These are phyloP conservation scores for Tribonema minus DNA, from an alignment of 108 stramenopile species.

Conservation along the genomic window DNA sequence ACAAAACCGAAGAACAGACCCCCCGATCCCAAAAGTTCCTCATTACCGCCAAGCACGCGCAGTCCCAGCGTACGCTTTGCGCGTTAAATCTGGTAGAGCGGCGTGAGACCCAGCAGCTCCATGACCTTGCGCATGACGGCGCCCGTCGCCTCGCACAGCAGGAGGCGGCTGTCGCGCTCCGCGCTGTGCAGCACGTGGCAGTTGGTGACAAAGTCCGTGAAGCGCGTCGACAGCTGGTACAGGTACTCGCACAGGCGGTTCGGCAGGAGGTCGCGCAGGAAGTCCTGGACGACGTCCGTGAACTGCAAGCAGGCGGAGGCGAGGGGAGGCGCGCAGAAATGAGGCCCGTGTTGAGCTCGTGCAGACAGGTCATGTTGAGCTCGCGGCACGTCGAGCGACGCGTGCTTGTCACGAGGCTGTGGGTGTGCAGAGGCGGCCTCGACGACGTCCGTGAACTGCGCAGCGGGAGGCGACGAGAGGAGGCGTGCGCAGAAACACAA, in stretches of 20 bases:
- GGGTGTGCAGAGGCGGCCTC: too few species aligned
- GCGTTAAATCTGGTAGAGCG: constrained; percentile 81
- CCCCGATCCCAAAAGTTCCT: too few species aligned
- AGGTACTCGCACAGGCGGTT: constrained; percentile 93
- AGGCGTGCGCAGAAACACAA: too few species aligned
- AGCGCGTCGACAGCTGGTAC: constrained; percentile 77
- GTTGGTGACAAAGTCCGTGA: constrained; percentile 90
- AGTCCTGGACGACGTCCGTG: constrained; percentile 72
- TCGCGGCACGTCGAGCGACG: too few species aligned
- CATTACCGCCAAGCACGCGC: too few species aligned
- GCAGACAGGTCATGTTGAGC: constrained; percentile 46
- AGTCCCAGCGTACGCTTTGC: too few species aligned
- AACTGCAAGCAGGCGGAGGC: constrained; percentile 57
- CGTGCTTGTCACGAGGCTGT: too few species aligned
- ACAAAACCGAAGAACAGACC: too few species aligned
- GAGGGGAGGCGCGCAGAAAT: constrained; percentile 76
- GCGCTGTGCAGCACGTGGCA: constrained; percentile 75
- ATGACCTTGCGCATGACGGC: constrained; percentile 77
- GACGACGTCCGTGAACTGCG: constrained; percentile 22
- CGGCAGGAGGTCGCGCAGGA: constrained; percentile 77
- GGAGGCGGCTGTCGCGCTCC: constrained; percentile 65
- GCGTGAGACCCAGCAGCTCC: constrained; percentile 79
- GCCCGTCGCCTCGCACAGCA: constrained; percentile 84
- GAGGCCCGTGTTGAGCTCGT: constrained; percentile 79
- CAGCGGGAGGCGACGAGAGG: too few species aligned